Percentiles rank a stretch among this genome's conserved stretches.
These are phyloP conservation scores for Dothidotthia symphoricarpi DNA, from an alignment of 2,329 filamentous ascomycete genomes.

Conservation along the genomic window DNA sequence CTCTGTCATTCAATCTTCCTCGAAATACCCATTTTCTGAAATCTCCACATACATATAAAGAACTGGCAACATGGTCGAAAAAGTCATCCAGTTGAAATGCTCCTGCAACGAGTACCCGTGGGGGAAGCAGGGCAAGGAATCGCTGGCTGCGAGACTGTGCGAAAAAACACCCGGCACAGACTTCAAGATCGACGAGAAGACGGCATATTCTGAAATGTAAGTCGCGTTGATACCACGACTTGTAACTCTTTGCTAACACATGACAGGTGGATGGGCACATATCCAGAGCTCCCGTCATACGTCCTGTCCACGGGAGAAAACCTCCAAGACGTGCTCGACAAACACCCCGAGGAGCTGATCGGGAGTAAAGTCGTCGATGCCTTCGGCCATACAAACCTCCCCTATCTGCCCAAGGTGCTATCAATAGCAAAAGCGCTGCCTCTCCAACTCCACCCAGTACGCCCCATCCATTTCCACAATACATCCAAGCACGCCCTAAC, in stretches of 20 bases:
- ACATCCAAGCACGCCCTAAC: conserved; percentile 5
- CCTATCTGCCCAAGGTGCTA: conserved; percentile 72
- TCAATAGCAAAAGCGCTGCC: conserved; percentile 74
- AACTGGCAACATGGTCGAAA: conserved; percentile 46
- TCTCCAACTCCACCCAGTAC: conserved; percentile 67
- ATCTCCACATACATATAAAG: neutral
- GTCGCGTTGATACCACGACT: neutral
- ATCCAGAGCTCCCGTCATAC: conserved; percentile 67
- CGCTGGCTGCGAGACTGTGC: conserved; percentile 64
- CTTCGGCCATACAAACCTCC: conserved; percentile 63
- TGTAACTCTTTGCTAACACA: conserved; percentile 6
- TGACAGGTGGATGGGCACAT: conserved; percentile 68
- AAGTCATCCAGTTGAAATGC: conserved; percentile 56
- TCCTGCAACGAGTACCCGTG: conserved; percentile 64
- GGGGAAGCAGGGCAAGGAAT: conserved; percentile 67
- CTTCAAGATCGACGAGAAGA: conserved; percentile 63
- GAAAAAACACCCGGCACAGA: conserved; percentile 61
- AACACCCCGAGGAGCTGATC: conserved; percentile 61
- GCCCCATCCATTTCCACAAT: conserved; percentile 3
- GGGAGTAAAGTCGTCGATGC: conserved; percentile 61
- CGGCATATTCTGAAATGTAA: conserved; percentile 62
- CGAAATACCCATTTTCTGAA: neutral
- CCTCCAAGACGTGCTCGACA: conserved; percentile 63
- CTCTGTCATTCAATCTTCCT: no score
- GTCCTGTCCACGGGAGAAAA: conserved; percentile 62